phyloP scores from a whole-genome alignment of 768 basidiomycete species.

The Trametes meyenii region DNA sequence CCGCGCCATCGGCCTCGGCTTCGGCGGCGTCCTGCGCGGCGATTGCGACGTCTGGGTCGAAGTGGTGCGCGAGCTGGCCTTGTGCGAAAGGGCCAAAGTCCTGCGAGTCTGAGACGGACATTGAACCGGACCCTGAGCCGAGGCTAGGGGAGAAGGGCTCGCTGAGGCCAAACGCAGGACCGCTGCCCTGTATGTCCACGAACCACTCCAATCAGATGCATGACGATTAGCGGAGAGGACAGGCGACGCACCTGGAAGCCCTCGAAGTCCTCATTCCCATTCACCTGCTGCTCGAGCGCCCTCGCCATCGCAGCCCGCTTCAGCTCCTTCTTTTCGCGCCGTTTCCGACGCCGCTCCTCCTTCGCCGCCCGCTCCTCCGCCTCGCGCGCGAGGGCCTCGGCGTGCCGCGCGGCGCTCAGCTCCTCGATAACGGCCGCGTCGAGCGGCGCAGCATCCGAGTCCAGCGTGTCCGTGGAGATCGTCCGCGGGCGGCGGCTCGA shows the following conservation, averaged over 20 bases:
- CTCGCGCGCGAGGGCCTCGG: conserved; percentile 37
- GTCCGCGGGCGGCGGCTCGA: conserved; percentile 21
- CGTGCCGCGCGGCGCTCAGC: conserved; percentile 47
- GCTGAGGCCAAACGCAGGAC: conserved; percentile 3
- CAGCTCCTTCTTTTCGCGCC: conserved; percentile 49
- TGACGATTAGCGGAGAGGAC: too few relatives aligned
- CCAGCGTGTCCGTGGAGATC: conserved; percentile 51
- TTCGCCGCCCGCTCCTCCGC: conserved; percentile 44
- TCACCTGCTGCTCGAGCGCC: conserved; percentile 35
- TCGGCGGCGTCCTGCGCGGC: conserved; percentile 53
- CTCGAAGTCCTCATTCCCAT: conserved; percentile 50
- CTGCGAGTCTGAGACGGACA: conserved; percentile 27
- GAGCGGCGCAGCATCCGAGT: conserved; percentile 71
- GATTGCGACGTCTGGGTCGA: conserved; percentile 48
- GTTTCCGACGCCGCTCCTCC: conserved; percentile 52
- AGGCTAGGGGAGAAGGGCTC: conserved; percentile 21
- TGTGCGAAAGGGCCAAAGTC: conserved; percentile 37
- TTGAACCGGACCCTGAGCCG: conserved; percentile 22
- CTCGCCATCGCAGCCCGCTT: conserved; percentile 45
- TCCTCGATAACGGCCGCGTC: conserved; percentile 58
- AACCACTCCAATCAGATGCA: background rate
- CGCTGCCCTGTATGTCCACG: conserved; percentile 28
- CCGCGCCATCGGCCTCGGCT: conserved; percentile 51
- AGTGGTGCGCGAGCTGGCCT: conserved; percentile 13
- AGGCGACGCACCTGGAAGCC: conserved; percentile 60